phyloP scores from a whole-genome alignment of 192 early-diverging fungal genomes.

The Coemansia sp. region DNA sequence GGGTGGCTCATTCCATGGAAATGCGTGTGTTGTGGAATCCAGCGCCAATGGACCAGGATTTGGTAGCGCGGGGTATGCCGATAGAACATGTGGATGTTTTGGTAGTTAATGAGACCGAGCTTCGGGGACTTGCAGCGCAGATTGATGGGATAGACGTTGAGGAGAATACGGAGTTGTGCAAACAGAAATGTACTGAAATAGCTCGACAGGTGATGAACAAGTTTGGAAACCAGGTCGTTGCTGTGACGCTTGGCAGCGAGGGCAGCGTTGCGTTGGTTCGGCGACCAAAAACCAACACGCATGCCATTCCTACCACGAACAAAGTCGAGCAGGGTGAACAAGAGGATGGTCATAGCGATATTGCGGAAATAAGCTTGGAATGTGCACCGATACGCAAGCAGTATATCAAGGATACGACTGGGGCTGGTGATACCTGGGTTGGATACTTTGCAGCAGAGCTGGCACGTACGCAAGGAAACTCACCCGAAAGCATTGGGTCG shows the following conservation, averaged over 20 bases:
- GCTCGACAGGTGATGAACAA: conserved; percentile 21
- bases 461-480: conserved; percentile 33
- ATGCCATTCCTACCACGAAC: background rate
- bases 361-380: conserved; percentile 15
- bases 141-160: background rate
- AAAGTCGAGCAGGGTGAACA: background rate
- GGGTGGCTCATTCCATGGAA: conserved; percentile 57
- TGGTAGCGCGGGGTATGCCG: conserved; percentile 33
- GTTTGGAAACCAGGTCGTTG: conserved; percentile 15
- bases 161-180: background rate
- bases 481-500: conserved; percentile 39
- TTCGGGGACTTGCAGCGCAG: conserved; percentile 46
- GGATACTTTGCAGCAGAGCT: conserved; percentile 55
- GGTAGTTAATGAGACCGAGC: conserved; percentile 82
- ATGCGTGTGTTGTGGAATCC: conserved; percentile 84
- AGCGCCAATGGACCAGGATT: conserved; percentile 65
- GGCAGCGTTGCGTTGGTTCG: conserved; percentile 39
- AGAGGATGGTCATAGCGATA: conserved; percentile 8
- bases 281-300: conserved; percentile 21
- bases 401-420: conserved; percentile 46
- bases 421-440: conserved; percentile 56
- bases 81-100: conserved; percentile 72
- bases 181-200: no score
- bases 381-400: conserved; percentile 32
- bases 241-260: conserved; percentile 33